Percentiles rank a stretch among this genome's conserved stretches.
Conservation (phyloP, 106 monocot species). For the Hemerocallis citrina region DNA sequence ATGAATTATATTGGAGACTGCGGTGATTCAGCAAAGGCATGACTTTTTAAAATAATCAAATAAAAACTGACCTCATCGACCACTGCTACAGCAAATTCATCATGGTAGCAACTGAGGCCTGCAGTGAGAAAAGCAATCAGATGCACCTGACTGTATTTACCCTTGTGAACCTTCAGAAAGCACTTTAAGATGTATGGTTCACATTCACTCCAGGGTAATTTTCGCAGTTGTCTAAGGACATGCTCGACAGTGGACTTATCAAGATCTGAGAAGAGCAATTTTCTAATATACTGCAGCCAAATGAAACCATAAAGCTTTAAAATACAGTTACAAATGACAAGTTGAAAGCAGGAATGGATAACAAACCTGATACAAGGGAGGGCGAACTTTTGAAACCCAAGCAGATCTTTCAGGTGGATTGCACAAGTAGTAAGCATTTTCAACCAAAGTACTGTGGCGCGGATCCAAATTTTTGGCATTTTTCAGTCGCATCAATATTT, state of each 20-base stretch:
- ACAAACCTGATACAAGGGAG: constrained; percentile 81
- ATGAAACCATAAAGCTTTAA: neutral
- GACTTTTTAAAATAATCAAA: neutral
- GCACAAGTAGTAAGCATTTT: constrained; percentile 99
- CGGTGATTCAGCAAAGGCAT: too few species aligned
- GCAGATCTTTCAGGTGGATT: constrained; percentile 96
- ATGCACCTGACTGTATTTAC: constrained; percentile 92
- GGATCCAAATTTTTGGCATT: constrained; percentile 99
- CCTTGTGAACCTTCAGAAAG: constrained; percentile 95
- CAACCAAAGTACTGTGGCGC: constrained; percentile 94
- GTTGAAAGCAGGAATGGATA: neutral
- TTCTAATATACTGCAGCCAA: constrained; percentile 84
- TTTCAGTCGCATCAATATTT: constrained; percentile 93
- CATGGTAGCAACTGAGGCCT: constrained; percentile 82
- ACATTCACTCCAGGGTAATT: constrained; percentile 94
- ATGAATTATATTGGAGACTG: too few species aligned
- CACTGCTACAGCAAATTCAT: constrained; percentile 87
- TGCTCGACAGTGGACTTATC: constrained; percentile 83
- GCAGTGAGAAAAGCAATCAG: constrained; percentile 83
- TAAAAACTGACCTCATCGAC: constrained; percentile 80
- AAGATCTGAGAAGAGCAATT: constrained; percentile 90
- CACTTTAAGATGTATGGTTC: constrained; percentile 78
- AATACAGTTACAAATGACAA: constrained; percentile 5
- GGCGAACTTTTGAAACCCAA: constrained; percentile 76
- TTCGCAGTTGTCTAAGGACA: constrained; percentile 88